These are phyloP conservation scores for Nothophytophthora sp. DNA, from an alignment of 352 stramenopile genomes.

Conservation along the genomic window DNA sequence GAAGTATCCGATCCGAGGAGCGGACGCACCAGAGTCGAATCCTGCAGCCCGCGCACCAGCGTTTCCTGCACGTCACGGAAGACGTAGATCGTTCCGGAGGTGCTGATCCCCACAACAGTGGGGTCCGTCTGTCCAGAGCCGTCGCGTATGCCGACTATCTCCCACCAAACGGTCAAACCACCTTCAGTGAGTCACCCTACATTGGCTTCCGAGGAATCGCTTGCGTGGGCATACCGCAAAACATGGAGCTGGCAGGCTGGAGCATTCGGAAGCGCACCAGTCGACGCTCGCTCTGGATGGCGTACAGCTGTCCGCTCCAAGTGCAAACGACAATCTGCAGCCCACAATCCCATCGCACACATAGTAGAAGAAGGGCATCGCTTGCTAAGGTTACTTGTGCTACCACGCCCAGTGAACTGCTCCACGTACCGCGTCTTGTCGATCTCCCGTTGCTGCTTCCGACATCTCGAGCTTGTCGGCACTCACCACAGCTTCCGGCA, in stretches of 20 bases:
- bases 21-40: conserved; percentile 42
- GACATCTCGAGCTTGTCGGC: conserved; percentile 50
- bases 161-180: neutral
- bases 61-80: conserved; percentile 52
- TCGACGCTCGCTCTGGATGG: conserved; percentile 38
- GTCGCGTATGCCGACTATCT: conserved; percentile 37
- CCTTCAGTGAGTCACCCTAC: neutral
- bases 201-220: neutral
- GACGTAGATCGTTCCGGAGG: conserved; percentile 63
- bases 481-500: conserved; percentile 55
- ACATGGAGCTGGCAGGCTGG: conserved; percentile 58
- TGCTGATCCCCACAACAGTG: conserved; percentile 63
- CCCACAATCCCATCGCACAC: too few species aligned
- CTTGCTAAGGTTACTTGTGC: too few species aligned
- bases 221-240: conserved; percentile 43
- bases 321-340: conserved; percentile 73
- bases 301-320: conserved; percentile 69
- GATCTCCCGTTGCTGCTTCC: conserved; percentile 14
- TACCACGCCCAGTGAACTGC: too few species aligned
- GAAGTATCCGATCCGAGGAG: neutral
- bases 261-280: conserved; percentile 69
- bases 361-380: too few species aligned
- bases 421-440: conserved; percentile 32
- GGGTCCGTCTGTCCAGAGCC: conserved; percentile 30
- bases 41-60: conserved; percentile 41